Percentiles rank a stretch among this genome's conserved stretches.
Conservation (phyloP, 2,329 filamentous ascomycete genomes). For the Pleoardoris graminearum region DNA sequence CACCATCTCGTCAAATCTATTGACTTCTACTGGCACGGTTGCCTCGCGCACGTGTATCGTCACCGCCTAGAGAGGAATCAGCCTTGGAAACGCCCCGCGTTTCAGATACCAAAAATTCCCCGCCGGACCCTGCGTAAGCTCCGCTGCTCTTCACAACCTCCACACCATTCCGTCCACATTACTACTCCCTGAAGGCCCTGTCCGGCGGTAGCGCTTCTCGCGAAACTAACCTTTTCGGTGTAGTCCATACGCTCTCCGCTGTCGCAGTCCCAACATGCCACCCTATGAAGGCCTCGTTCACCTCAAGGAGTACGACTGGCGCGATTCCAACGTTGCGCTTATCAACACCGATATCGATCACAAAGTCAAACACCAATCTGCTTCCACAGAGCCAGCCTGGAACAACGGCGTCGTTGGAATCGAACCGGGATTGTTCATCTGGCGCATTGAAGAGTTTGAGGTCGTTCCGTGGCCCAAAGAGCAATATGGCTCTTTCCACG, state of each 20-base stretch:
- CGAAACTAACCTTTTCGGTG: not conserved
- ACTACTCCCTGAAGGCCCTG: not conserved
- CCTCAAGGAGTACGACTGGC: constrained; percentile 66
- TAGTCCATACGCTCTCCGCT: not conserved
- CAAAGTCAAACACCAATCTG: constrained; percentile 68
- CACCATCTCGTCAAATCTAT: no score
- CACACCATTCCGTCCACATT: not conserved
- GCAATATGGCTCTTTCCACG: constrained; percentile 63
- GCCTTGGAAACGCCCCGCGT: constrained; percentile 5
- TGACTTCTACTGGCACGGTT: no score
- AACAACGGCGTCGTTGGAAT: constrained; percentile 60
- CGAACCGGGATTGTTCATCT: constrained; percentile 60
- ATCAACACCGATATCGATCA: constrained; percentile 68
- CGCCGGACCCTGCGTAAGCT: not conserved
- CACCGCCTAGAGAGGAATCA: no score
- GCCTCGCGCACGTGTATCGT: no score
- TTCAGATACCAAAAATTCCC: constrained; percentile 5
- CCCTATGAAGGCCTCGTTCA: constrained; percentile 66
- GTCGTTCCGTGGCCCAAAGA: constrained; percentile 64
- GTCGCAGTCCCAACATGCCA: constrained; percentile 53
- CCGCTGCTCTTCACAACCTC: not conserved
- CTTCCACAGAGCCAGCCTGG: constrained; percentile 68
- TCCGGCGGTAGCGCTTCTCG: not conserved
- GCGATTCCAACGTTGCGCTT: constrained; percentile 69
- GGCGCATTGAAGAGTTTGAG: constrained; percentile 70